Percentiles rank a stretch among this genome's conserved stretches.
These are phyloP conservation scores for Chlorella ohadii DNA, from an alignment of 139 green algal species.

Conservation along the genomic window DNA sequence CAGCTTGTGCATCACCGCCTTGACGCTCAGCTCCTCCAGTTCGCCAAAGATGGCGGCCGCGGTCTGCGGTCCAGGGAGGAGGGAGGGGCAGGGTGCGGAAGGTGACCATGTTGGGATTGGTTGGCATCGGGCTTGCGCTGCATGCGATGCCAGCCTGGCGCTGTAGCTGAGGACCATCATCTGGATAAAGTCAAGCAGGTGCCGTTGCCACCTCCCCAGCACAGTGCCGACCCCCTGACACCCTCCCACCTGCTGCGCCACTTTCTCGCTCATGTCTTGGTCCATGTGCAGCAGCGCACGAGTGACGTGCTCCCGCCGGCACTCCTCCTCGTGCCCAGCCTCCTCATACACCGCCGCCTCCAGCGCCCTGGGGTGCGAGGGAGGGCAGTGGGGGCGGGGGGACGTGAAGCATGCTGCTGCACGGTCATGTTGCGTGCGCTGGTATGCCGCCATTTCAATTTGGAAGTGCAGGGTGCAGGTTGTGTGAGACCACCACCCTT, in stretches of 20 bases:
- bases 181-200: no score
- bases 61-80: background rate
- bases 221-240: background rate
- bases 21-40: slow-evolving; percentile 29
- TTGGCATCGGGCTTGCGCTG: no score
- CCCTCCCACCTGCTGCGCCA: slow-evolving; percentile 5
- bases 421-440: no score
- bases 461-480: no score
- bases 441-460: no score
- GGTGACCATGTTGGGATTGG: no score
- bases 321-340: slow-evolving; percentile 39
- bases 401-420: no score
- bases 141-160: no score
- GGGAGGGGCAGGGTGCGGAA: no score
- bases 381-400: background rate
- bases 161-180: no score
- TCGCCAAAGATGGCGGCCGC: slow-evolving; percentile 12
- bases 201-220: background rate
- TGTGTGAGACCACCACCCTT: no score
- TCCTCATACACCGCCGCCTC: slow-evolving; percentile 53
- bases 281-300: slow-evolving; percentile 42
- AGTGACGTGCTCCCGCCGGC: slow-evolving; percentile 40
- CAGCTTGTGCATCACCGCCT: slow-evolving; percentile 44
- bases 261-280: slow-evolving; percentile 39
- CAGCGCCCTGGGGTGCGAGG: slow-evolving; percentile 22